A percentile compares a stretch with the other conserved stretches of the same genome.
Evolutionary conservation across 345 rosid genomes (phyloP).

Genomic region (Citrus hindsii): DNA sequence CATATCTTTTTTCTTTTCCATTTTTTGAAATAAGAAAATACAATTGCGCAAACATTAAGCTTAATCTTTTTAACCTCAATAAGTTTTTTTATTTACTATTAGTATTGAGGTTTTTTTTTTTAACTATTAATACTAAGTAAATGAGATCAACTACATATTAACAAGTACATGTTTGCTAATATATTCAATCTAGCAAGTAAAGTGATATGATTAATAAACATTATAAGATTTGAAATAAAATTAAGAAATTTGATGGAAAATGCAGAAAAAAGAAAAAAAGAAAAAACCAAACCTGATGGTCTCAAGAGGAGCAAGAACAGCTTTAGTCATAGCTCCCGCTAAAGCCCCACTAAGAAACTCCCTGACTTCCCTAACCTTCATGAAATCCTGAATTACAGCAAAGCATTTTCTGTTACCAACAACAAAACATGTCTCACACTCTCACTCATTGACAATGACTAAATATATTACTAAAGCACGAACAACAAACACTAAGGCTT

Average conservation of each 20-base stretch:
- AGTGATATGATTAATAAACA: background rate
- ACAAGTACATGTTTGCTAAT: background rate
- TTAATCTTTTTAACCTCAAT: background rate
- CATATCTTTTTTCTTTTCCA: too few species aligned
- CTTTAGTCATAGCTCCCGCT: slow-evolving; percentile 99
- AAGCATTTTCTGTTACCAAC: slow-evolving; percentile 15
- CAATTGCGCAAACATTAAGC: background rate
- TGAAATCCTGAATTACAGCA: slow-evolving; percentile 50
- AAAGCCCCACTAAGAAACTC: slow-evolving; percentile 98
- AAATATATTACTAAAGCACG: background rate
- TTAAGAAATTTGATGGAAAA: background rate
- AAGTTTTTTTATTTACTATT: background rate
- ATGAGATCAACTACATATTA: background rate
- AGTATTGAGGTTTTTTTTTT: background rate
- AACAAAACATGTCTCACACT: background rate
- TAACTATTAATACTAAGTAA: background rate
- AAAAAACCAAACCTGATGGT: slow-evolving; percentile 69
- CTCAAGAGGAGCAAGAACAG: slow-evolving; percentile 96
- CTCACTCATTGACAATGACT: background rate
- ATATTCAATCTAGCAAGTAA: background rate
- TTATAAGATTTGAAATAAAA: background rate
- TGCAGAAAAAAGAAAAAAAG: background rate
- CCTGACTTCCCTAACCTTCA: slow-evolving; percentile 71
- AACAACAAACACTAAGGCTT: background rate
- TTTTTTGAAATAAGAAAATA: too few species aligned